Percentiles rank a stretch among this genome's conserved stretches.
These are phyloP conservation scores for Leccinum variicolor DNA, from an alignment of 768 basidiomycete genomes.

Conservation along the genomic window DNA sequence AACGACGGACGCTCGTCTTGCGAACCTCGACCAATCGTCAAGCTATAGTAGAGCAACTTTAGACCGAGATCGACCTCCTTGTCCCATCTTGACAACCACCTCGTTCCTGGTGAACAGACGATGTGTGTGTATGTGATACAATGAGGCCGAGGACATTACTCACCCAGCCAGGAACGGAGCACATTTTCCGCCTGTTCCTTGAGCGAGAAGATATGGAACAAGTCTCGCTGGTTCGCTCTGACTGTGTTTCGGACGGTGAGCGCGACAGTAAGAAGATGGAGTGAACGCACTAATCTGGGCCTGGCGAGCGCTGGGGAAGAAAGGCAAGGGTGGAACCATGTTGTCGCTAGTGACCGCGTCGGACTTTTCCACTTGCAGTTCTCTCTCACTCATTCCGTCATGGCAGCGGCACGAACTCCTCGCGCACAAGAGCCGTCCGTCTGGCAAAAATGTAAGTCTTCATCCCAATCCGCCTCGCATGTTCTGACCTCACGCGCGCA, in stretches of 20 bases:
- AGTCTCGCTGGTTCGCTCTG: conserved; percentile 79
- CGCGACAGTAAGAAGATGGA: background rate
- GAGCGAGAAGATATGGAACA: conserved; percentile 71
- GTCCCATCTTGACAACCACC: conserved; percentile 78
- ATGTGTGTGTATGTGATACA: background rate
- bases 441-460: conserved; percentile 69
- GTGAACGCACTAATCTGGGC: conserved; percentile 78
- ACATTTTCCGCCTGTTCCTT: conserved; percentile 74
- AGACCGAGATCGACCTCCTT: conserved; percentile 71
- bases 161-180: conserved; percentile 76
- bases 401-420: conserved; percentile 33
- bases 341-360: too few species aligned
- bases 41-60: conserved; percentile 67
- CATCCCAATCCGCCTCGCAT: background rate
- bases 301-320: conserved; percentile 76
- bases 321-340: conserved; percentile 31
- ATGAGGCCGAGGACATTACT: conserved; percentile 14
- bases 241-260: conserved; percentile 43
- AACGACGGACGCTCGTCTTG: background rate
- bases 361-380: conserved; percentile 1
- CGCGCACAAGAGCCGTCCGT: conserved; percentile 54
- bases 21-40: conserved; percentile 73
- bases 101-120: conserved; percentile 53
- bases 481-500: conserved; percentile 28
- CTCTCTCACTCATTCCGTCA: conserved; percentile 11